Evolutionary conservation across 208 protist species (phyloP), one percentile per base, ranked within the genome.

Genomic region (Leishmania martiniquensis): DNA sequence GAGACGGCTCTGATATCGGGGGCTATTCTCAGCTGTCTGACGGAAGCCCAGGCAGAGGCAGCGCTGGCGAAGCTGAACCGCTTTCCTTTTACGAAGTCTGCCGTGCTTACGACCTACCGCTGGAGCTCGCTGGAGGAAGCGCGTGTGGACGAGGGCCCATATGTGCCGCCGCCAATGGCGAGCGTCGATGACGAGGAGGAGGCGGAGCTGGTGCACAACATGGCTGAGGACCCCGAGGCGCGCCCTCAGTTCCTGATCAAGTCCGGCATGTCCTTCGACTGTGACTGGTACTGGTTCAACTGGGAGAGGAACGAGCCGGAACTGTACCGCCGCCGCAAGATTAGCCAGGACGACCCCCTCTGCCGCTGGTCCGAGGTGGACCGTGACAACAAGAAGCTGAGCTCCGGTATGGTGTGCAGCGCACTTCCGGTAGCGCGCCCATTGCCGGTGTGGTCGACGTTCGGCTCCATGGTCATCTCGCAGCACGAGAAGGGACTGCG

Each of bases 161-260:
- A 97, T 81, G 84, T 91, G 29, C 87, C 91, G 4, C 93, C 93
- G 42, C 71, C 76, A 54, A 57, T 93, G 66, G 77, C 81, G 22
- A 77, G 90, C 5, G 83, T 81, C 47, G 80, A 83, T 25, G 84
- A 89, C 37, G 83, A 86, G 49, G 82, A 85, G 67, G 92, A 94
- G 80, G 86, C 89, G 67, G 91, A 95, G 77, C 85, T 97, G 67
- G 82, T 82, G 34, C 89, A 97, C 87, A 95, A 89, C 75, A 95
- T 97, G 90, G 87, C 84, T 15, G 89, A 95, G 70, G 94, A 97
- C 75, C 52, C 77, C 37, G 85, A 95, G 78, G 92, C 85, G 20
- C 91, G 91, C 39, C 92, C 94, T 57, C 92, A 96, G 90, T 97
- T 93, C 75, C 72, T 97, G 72, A 85, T 93, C 73, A 97, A 97